These are phyloP conservation scores for Malus hybrid DNA, from an alignment of 331 rosid species.

Conservation along the genomic window DNA sequence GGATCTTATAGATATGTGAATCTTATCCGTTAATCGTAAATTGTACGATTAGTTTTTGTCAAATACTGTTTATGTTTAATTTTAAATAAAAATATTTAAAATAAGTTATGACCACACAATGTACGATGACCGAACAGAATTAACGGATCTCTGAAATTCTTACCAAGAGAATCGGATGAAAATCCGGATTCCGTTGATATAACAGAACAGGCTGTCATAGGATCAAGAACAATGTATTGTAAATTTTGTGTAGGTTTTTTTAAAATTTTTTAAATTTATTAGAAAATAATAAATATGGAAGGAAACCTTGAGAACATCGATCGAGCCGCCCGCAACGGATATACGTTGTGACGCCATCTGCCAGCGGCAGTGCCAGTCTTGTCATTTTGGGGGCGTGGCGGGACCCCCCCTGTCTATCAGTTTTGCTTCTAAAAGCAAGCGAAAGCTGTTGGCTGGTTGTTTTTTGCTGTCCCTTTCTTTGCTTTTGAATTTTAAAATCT, in stretches of 20 bases:
- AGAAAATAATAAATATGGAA: too few species aligned
- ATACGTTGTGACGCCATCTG: background rate
- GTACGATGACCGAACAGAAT: too few species aligned
- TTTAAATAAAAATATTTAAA: too few species aligned
- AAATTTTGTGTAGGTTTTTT: too few species aligned
- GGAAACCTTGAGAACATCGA: background rate
- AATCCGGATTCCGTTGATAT: background rate
- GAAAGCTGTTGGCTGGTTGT: conserved; percentile 34
- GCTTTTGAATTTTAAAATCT: background rate
- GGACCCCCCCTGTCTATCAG: conserved; percentile 5
- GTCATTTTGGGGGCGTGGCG: conserved; percentile 20
- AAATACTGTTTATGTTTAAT: too few species aligned
- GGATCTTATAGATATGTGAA: too few species aligned
- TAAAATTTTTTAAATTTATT: too few species aligned
- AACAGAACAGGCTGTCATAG: conserved; percentile 34
- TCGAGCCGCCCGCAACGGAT: conserved; percentile 19
- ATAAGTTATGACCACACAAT: too few species aligned
- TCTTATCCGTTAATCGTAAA: too few species aligned
- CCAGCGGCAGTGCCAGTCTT: background rate
- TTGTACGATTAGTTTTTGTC: too few species aligned
- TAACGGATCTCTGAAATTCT: too few species aligned
- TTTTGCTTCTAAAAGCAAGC: conserved; percentile 25
- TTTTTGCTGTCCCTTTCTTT: conserved; percentile 35
- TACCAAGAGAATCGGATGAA: too few species aligned
- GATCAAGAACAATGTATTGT: background rate